Conservation (phyloP, 2,329 filamentous ascomycete genomes). For the Xylaria arbuscula region DNA sequence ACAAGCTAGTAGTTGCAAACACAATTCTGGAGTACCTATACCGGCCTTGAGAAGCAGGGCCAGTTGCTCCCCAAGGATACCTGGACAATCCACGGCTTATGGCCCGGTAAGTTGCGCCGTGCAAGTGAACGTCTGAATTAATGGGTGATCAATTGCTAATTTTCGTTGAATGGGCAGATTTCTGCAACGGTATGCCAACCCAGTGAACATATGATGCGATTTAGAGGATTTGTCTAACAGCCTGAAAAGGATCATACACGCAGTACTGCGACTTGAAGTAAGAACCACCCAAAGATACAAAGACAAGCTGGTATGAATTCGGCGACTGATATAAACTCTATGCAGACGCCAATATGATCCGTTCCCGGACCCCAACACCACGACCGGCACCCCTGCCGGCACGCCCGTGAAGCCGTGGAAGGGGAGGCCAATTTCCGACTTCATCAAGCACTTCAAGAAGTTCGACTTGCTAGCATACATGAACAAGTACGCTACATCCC, state of each 20-base stretch:
- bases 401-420: constrained; percentile 67
- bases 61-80: constrained; percentile 67
- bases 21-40: constrained; percentile 74
- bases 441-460: constrained; percentile 67
- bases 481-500: constrained; percentile 59
- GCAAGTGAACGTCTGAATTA: neutral
- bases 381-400: constrained; percentile 64
- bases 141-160: constrained; percentile 19
- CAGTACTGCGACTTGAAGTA: constrained; percentile 72
- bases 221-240: constrained; percentile 48
- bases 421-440: constrained; percentile 67
- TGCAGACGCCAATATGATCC: constrained; percentile 71
- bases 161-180: constrained; percentile 48
- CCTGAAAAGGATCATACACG: constrained; percentile 67
- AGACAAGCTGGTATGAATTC: neutral
- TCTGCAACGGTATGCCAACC: constrained; percentile 55
- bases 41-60: constrained; percentile 66
- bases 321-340: neutral
- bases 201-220: no score
- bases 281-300: constrained; percentile 8
- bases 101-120: constrained; percentile 55
- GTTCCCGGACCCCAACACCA: constrained; percentile 70
- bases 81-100: constrained; percentile 71
- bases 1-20: constrained; percentile 59
- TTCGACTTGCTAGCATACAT: constrained; percentile 72